Base-by-base conservation (phyloP, 2,329 filamentous ascomycete species). In the Pseudodiploospora longispora region DNA sequence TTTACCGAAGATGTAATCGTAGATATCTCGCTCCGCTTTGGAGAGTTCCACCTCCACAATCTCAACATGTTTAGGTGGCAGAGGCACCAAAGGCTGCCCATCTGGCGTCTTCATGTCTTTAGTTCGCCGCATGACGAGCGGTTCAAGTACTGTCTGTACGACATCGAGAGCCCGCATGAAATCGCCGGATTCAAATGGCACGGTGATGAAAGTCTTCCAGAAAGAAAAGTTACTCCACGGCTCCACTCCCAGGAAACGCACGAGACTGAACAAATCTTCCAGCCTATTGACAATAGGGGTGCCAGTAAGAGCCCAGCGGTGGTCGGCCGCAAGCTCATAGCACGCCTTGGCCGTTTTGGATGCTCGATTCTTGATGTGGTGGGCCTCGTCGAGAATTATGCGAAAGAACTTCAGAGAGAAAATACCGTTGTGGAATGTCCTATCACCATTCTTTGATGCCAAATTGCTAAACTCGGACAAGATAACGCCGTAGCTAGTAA, bases 161-260 rank as follows among this genome's bases (percentile, higher is more conserved):
- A 98, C 93, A 59, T 97, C 93, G 6, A 98, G 72, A 1, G 93
- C 93, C 4, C 90, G 83, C 53, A 96, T 80, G 59, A 95, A 96
- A 50, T 98, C 86, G 53, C 93, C 93, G 0, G 88, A 91, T 62
- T 98, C 93, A 52, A 98, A 98, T 0, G 93, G 93, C 1, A 95
- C 83, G 0, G 93, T 98, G 58, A 98, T 97, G 61, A 98, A 98
- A 0, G 93, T 97, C 60, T 90, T 90, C 93, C 93, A 98, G 67
- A 95, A 98, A 0, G 90, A 95, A 63, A 98, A 98, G 62, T 97
- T 97, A 57, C 85, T 93, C 93, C 93, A 98, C 0, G 93, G 93
- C 60, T 97, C 91, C 4, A 98, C 93, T 45, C 87, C 83, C 8
- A 98, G 70, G 65, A 97, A 98, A 3, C 87, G 82, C 9, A 97